Conservation (phyloP, 208 protist species). For the Vickermania spadyakhi region DNA sequence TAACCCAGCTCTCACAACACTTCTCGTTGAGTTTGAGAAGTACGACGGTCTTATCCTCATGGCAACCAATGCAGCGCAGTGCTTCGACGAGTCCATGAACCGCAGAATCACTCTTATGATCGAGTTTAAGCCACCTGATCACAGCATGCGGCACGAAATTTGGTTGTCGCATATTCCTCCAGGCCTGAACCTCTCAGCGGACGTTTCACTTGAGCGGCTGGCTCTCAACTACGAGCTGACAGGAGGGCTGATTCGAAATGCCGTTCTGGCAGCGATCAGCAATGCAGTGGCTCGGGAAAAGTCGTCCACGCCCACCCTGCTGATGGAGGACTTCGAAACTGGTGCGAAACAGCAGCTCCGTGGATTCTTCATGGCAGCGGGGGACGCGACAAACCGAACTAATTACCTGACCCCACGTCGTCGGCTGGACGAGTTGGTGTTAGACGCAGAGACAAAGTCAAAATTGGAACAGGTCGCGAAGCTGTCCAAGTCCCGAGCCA, state of each 20-base stretch:
- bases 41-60: conserved; percentile 87
- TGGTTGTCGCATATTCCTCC: conserved; percentile 73
- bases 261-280: conserved; percentile 72
- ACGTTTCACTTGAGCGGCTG: conserved; percentile 60
- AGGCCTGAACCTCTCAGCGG: conserved; percentile 29
- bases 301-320: conserved; percentile 35
- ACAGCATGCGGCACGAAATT: conserved; percentile 78
- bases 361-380: conserved; percentile 76
- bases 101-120: conserved; percentile 89
- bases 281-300: conserved; percentile 76
- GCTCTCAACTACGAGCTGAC: conserved; percentile 86
- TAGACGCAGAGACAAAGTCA: conserved; percentile 30
- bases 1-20: conserved; percentile 73
- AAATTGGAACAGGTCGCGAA: conserved; percentile 47
- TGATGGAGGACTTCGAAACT: conserved; percentile 65
- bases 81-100: conserved; percentile 91
- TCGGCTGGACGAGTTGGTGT: conserved; percentile 57
- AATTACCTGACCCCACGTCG: conserved; percentile 72
- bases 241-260: conserved; percentile 90
- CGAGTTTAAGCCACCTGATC: conserved; percentile 83
- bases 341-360: conserved; percentile 79
- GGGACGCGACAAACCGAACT: conserved; percentile 20
- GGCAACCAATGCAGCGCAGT: conserved; percentile 85
- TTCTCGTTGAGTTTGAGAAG: conserved; percentile 88
- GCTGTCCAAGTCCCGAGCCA: conserved; percentile 69